phyloP scores from a whole-genome alignment of 83 land plant genomes.

The Diphasiastrum complanatum region DNA sequence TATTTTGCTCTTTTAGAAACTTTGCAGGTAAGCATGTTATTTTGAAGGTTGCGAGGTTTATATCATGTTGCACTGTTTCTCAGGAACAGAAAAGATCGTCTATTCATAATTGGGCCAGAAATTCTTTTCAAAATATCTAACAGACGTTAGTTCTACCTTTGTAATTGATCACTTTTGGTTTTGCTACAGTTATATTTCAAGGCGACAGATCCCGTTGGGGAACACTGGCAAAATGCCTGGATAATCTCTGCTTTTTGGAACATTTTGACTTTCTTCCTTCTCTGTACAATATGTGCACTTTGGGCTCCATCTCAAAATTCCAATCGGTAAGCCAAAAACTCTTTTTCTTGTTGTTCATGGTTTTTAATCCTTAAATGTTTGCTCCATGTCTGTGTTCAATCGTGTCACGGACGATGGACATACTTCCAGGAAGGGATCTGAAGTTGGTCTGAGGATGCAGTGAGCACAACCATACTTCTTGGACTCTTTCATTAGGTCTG shows the following conservation, averaged over 20 bases:
- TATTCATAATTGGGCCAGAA: no score
- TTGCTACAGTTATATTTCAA: slow-evolving; percentile 27
- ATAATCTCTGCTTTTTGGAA: slow-evolving; percentile 65
- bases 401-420: no score
- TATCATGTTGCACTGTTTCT: background rate
- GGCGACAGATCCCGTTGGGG: slow-evolving; percentile 30
- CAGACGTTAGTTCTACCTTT: background rate
- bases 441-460: no score
- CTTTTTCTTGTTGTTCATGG: background rate
- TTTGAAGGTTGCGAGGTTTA: background rate
- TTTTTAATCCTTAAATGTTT: background rate
- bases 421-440: no score
- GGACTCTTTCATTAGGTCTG: no score
- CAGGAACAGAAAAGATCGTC: no score
- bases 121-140: background rate
- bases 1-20: no score
- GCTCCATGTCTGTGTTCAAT: slow-evolving; percentile 6
- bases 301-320: slow-evolving; percentile 90
- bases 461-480: no score
- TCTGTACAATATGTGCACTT: slow-evolving; percentile 65
- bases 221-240: slow-evolving; percentile 35
- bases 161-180: background rate
- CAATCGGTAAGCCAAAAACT: slow-evolving; percentile 43
- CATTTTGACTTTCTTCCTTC: slow-evolving; percentile 48
- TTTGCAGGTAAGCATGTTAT: no score